Evolutionary conservation across 2,329 filamentous ascomycete species (phyloP), one percentile per base, ranked within the genome.

Genomic region (Fusarium scirpi): DNA sequence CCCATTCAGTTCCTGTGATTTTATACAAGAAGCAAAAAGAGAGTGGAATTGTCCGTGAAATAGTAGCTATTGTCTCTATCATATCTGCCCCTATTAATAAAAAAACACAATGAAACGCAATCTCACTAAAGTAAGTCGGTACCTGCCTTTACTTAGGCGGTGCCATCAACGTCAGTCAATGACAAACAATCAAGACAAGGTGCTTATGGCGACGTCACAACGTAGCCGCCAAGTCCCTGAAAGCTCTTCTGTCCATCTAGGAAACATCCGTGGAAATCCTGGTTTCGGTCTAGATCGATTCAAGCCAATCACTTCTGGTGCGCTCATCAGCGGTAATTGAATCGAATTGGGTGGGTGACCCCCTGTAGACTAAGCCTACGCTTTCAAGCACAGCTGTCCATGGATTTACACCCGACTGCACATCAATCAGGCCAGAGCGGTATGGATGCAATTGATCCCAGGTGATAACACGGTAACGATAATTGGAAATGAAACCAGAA

Each of bases 151-250:
- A 25, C 24, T 8, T 25, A 25, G 13, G 32, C 55, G 67, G 51
- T 60, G 57, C 62, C 40, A 67, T 62, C 40, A 56, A 61, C 32
- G 41, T 61, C 63, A 66, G 32, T 22, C 8, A 66, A 25, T 53
- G 55, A 48, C 47, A 24, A 5, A 24, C 6, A 58, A 48, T 53
- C 55, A 54, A 70, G 24, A 65, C 51, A 70, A 59, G 45, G 62
- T 65, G 66, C 62, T 71, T 62, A 68, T 55, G 68, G 32, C 62
- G 71, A 75, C 73, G 73, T 75, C 73, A 75, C 73, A 62, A 38
- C 27, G 62, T 59, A 65, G 64, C 53, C 64, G 59, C 65, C 68
- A 61, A 76, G 73, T 73, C 73, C 70, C 70, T 76, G 65, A 46
- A 57, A 58, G 40, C 53, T 51, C 30, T 49, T 27, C 30, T 46